A percentile compares a stretch with the other conserved stretches of the same genome.
These are phyloP conservation scores for Aspergillus phoenicis DNA, from an alignment of 2,329 filamentous ascomycete species.

Conservation along the genomic window DNA sequence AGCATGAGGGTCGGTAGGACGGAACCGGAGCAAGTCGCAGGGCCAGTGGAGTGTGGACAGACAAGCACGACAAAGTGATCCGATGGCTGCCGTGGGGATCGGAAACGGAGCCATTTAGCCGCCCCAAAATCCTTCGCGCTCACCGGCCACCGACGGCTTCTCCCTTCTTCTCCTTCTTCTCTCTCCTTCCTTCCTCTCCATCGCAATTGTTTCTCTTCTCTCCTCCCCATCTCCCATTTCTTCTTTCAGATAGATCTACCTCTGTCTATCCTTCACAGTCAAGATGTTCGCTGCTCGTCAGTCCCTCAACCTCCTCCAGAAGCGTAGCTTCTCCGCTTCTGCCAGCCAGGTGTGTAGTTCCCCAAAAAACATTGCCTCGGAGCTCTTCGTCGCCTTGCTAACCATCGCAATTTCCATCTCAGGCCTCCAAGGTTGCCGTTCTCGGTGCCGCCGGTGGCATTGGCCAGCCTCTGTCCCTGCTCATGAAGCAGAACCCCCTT, in stretches of 20 bases:
- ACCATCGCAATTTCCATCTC: slow-evolving; percentile 19
- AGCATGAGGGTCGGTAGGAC: neutral
- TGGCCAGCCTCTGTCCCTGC: slow-evolving; percentile 94
- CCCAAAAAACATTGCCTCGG: slow-evolving; percentile 17
- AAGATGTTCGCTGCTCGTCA: slow-evolving; percentile 75
- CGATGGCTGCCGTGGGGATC: slow-evolving; percentile 21
- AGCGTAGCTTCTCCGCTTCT: slow-evolving; percentile 79
- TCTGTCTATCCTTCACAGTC: slow-evolving; percentile 26
- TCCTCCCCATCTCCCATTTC: slow-evolving; percentile 24
- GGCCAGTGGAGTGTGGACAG: neutral
- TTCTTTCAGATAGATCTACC: slow-evolving; percentile 17
- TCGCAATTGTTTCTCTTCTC: slow-evolving; percentile 10
- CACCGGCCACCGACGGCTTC: slow-evolving; percentile 24
- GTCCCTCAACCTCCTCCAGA: slow-evolving; percentile 62
- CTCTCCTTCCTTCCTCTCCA: slow-evolving; percentile 4
- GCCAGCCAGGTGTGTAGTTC: slow-evolving; percentile 67
- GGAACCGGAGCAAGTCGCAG: neutral
- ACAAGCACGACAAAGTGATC: neutral
- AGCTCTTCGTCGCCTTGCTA: slow-evolving; percentile 12
- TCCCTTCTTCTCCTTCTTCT: slow-evolving; percentile 20
- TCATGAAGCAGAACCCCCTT: slow-evolving; percentile 97
- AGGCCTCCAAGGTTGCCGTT: slow-evolving; percentile 97
- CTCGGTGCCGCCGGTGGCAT: slow-evolving; percentile 97
- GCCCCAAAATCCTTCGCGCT: slow-evolving; percentile 20
- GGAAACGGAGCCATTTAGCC: slow-evolving; percentile 27